Base-by-base conservation (phyloP, 345 rosid genomes). In the Hibiscus trionum region DNA sequence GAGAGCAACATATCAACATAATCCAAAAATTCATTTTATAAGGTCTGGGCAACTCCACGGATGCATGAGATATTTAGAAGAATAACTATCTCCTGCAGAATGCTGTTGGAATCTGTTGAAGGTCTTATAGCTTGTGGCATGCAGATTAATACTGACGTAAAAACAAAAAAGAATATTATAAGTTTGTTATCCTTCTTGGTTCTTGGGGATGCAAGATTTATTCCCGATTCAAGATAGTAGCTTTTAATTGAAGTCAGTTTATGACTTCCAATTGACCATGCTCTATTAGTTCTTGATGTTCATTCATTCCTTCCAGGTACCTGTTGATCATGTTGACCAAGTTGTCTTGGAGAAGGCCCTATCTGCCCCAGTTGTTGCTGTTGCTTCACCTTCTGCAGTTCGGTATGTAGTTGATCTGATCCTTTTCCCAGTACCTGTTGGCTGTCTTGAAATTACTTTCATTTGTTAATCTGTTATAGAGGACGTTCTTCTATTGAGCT, bases 311-410 rank as follows among this genome's bases (percentile, higher is more conserved):
- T 66, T 81, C 15, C 84, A 95, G 99, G 84, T 84, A 72, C 93
- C 91, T 49, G 89, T 92, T 70, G 65, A 83, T 57, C 83, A 81
- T 78, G 93, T 95, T 76, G 97, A 92, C 69, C 76, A 73, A 69
- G 75, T 66, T 58, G 79, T 89, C 65, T 77, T 92, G 50, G 76
- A 85, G 84, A 80, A 80, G 81, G 97, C 97, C 73, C 73, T 88
- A 61, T 86, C 82, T 79, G 85, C 82, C 52, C 91, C 97, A 29
- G 96, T 95, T 71, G 80, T 89, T 70, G 84, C 99, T 19, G 90
- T 92, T 76, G 99, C 97, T 76, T 94, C 99, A 56, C 99, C 97
- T 82, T 95, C 96, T 69, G 89, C 99, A 74, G 66, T 90, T 53
- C 72, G 81, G 99, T 95, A 61, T 74, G 81, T 73, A 59, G 60